Percentiles rank a stretch among this genome's conserved stretches.
These are phyloP conservation scores for Moricandia arvensis DNA, from an alignment of 345 rosid species.

Conservation along the genomic window DNA sequence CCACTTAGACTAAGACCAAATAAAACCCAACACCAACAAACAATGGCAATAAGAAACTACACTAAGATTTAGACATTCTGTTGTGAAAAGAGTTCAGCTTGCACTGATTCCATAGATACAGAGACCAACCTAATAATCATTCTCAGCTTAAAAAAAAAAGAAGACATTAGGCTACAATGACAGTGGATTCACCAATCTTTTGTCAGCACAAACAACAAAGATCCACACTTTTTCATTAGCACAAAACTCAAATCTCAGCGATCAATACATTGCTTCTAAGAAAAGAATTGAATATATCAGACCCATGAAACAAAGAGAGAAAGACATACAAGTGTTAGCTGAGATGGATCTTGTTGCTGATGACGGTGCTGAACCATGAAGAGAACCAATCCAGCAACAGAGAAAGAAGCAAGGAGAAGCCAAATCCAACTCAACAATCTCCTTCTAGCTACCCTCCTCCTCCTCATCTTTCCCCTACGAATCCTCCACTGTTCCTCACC, in stretches of 20 bases:
- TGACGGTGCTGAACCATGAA: slow-evolving; percentile 83
- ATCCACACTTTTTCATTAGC: not conserved
- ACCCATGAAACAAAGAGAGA: not conserved
- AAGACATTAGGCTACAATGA: not conserved
- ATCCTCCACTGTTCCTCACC: slow-evolving; percentile 32
- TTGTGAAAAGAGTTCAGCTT: not conserved
- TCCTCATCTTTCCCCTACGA: slow-evolving; percentile 47
- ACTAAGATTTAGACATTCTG: not conserved
- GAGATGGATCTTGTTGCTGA: slow-evolving; percentile 51
- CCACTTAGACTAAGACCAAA: not conserved
- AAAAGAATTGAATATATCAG: not conserved
- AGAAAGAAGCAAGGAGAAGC: slow-evolving; percentile 65
- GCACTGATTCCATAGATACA: not conserved
- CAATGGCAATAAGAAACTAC: not conserved
- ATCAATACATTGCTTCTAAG: not conserved
- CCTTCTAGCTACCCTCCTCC: slow-evolving; percentile 94
- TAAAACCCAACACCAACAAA: not conserved
- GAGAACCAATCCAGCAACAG: slow-evolving; percentile 71
- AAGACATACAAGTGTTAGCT: slow-evolving; percentile 29
- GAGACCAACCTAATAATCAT: not conserved
- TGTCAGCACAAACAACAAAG: not conserved
- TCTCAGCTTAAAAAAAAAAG: not conserved
- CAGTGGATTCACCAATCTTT: not conserved
- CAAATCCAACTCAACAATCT: slow-evolving; percentile 83
- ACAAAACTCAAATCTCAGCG: slow-evolving; percentile 11